phyloP scores from a whole-genome alignment of 2,329 filamentous ascomycete genomes.

The Pseudogymnoascus sp. region DNA sequence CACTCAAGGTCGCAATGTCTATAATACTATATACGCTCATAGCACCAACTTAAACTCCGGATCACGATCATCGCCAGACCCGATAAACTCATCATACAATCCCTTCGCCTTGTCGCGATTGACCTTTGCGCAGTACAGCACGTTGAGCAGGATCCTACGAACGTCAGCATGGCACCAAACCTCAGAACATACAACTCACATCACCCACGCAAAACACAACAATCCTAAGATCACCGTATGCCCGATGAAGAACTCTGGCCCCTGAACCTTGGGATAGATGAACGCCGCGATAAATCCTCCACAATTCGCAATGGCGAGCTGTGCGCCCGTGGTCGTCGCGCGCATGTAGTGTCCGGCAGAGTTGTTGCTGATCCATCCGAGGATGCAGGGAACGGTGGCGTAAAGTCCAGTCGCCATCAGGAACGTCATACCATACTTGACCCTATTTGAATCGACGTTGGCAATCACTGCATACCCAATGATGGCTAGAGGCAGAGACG shows the following conservation, averaged over 20 bases:
- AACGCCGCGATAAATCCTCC: constrained; percentile 57
- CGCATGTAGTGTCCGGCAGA: constrained; percentile 62
- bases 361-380: constrained; percentile 55
- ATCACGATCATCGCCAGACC: constrained; percentile 57
- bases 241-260: constrained; percentile 52
- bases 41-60: constrained; percentile 56
- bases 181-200: constrained; percentile 42
- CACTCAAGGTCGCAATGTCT: too few species aligned
- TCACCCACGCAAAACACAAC: constrained; percentile 56
- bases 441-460: constrained; percentile 41
- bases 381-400: constrained; percentile 38
- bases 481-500: constrained; percentile 57
- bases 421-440: constrained; percentile 42
- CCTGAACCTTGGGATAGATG: constrained; percentile 33
- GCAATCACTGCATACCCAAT: constrained; percentile 60
- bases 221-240: constrained; percentile 57
- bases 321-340: constrained; percentile 59
- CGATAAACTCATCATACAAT: constrained; percentile 52
- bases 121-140: constrained; percentile 57
- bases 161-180: background rate
- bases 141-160: constrained; percentile 51
- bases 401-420: constrained; percentile 43
- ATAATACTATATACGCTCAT: constrained; percentile 30
- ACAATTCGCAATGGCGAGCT: constrained; percentile 60
- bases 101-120: constrained; percentile 56